Evolutionary conservation across 2,329 filamentous ascomycete genomes (phyloP), one percentile per base, ranked within the genome.

Genomic region (Cryphonectria carpinicola): DNA sequence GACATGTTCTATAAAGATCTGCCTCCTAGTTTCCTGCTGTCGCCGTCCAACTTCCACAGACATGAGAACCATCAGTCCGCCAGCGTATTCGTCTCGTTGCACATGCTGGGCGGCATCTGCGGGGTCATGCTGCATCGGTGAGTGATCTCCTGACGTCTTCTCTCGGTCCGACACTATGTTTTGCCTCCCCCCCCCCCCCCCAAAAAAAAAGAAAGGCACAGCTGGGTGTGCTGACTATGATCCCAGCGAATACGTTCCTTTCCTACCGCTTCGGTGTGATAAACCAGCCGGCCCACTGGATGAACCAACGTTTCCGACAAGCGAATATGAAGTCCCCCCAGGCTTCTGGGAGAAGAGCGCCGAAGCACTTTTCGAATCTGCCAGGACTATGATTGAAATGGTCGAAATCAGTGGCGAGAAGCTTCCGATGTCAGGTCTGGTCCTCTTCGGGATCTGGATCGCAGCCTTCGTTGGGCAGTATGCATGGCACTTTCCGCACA

Each of bases 401-500:
- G 86, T 92, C 22, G 84, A 87, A 19, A 87, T 89, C 4, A 90
- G 88, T 75, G 84, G 87, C 68, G 85, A 87, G 68, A 87, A 87
- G 69, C 81, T 92, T 1, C 88, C 90, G 1, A 88, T 93, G 78
- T 93, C 91, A 0, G 89, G 90, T 0, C 85, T 92, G 46, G 86
- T 90, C 4, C 85, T 88, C 4, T 93, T 92, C 76, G 87, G 90
- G 2, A 84, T 91, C 54, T 93, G 90, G 83, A 88, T 87, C 14
- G 89, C 90, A 0, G 87, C 88, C 0, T 91, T 92, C 75, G 84
- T 88, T 22, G 89, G 89, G 46, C 83, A 92, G 2, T 93, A 93
- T 77, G 88, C 88, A 14, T 83, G 85, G 61, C 87, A 90, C 75
- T 93, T 93, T 70, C 89, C 89, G 0, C 85, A 87, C 70, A 92